Evolutionary conservation across 192 early-diverging fungal species (phyloP), one percentile per base, ranked within the genome.

Genomic region (Backusella luteola): DNA sequence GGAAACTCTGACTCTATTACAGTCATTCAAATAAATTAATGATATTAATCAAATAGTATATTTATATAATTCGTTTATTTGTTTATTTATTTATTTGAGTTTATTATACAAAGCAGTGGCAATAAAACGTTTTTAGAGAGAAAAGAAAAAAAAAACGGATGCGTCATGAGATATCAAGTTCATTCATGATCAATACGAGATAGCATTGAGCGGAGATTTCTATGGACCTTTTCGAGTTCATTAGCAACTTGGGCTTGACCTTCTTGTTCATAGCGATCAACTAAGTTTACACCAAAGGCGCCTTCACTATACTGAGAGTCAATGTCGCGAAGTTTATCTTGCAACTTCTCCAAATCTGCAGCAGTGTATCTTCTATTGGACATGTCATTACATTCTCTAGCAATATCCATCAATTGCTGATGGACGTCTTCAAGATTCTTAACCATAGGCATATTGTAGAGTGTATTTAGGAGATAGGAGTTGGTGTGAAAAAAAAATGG

Each of bases 341-440:
- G 46, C 8, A 77, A 39, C 26, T 41, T 63, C 5, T 41, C 23
- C 6, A 77, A 35, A 72, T 77, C 76, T 46, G 71, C 39, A n/a
- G 76, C 69, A 59, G 34, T 72, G 26, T 77, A 72, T 19, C 32
- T 77, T 29, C 6, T 63, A 21, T 72, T 36, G 11, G 76, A 36
- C 6, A 72, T 36, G 63, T n/a, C 19, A 4, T 71, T 46, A 14
- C 69, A 69, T 42, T 77, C 76, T 36, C 26, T 41, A 6, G 76
- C 66, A 66, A 77, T 72, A 14, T 72, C 69, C 36, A 77, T 66
- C 46, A 77, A 66, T 34, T 77, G 69, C 34, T 69, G 44, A 44
- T 69, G 76, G 34, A 77, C 70, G 26, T 59, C 59, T 17, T 52
- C 76, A 52, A 73, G 72, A 73, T 63, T 73, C 34, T 73, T 73